Evolutionary conservation across 352 stramenopile species (phyloP), one percentile per base, ranked within the genome.

Genomic region (Thalassiosira livingstoniorum): DNA sequence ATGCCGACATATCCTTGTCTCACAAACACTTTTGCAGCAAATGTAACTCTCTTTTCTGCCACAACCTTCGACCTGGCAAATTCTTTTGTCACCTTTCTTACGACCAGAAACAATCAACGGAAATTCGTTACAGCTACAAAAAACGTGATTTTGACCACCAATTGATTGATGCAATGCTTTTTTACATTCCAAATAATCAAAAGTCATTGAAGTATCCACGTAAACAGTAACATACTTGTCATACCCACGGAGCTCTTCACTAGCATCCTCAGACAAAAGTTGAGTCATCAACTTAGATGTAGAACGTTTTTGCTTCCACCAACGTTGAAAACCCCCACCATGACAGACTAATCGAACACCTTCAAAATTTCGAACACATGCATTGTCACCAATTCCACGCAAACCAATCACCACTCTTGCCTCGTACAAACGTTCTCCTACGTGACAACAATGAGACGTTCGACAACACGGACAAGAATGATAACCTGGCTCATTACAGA

Each of bases 131-230:
- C 66, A 75, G 21, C 34, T 65, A 53, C 66, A 75, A 55, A 43
- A 65, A 10, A 65, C 66, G 65, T 65, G 51, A 7, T 32, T 63
- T 35, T 75, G 66, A 31, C 66, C 66, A 32, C 66, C 66, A 39
- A 75, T 25, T 2, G 18, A 55, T 13, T 34, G 32, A 63, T 65
- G 51, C 37, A 75, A 75, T 35, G 53, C 66, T 25, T 65, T 32
- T 32, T 55, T 75, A 21, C 34, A 39, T 13, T 47, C 39, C 39
- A n/a, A n/a, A n/a, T 47, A 15, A 47, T 7, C 39, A 7, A 18
- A 18, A 18, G 7, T 47, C 15, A 18, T 7, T 18, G 7, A 15
- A 47, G 15, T 7, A 18, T 47, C 15, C 39, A 47, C 39, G 15
- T 47, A 47, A 47, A 47, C 39, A 7, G 39, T 47, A 47, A 47